These are phyloP conservation scores for Aspergillus ibericus DNA, from an alignment of 2,329 filamentous ascomycete genomes.

Conservation along the genomic window DNA sequence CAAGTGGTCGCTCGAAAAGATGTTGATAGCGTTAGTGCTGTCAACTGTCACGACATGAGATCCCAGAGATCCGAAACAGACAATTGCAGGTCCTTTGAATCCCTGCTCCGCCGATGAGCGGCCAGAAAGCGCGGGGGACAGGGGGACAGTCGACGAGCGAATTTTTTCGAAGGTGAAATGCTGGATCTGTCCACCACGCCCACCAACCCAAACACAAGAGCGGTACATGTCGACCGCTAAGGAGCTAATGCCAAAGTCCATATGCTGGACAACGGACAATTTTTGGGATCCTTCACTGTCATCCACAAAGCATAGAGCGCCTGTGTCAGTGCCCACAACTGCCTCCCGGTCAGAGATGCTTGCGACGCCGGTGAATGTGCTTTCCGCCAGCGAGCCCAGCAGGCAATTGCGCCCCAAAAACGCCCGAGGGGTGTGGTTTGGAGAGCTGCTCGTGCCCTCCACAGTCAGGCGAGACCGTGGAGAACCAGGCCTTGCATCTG, in stretches of 20 bases:
- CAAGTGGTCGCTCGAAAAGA: constrained; percentile 51
- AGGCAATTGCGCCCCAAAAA: constrained; percentile 84
- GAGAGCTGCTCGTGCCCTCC: constrained; percentile 35
- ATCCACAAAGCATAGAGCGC: constrained; percentile 85
- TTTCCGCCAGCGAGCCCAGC: constrained; percentile 76
- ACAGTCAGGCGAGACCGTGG: constrained; percentile 62
- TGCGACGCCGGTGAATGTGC: constrained; percentile 77
- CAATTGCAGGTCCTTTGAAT: constrained; percentile 46
- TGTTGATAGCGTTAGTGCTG: constrained; percentile 69
- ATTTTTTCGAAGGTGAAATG: constrained; percentile 46
- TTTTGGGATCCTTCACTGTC: constrained; percentile 71
- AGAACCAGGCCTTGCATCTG: constrained; percentile 62
- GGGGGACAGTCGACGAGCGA: constrained; percentile 30
- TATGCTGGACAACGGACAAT: constrained; percentile 64
- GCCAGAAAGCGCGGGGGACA: constrained; percentile 26
- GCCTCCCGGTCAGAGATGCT: constrained; percentile 71
- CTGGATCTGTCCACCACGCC: constrained; percentile 60
- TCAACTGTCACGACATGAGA: constrained; percentile 74
- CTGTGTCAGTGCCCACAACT: constrained; percentile 81
- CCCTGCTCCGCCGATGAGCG: constrained; percentile 24
- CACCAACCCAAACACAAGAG: constrained; percentile 65
- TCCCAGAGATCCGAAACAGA: constrained; percentile 68
- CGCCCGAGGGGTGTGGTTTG: constrained; percentile 60
- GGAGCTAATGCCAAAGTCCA: constrained; percentile 68
- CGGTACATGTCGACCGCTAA: constrained; percentile 61